Evolutionary conservation across 768 basidiomycete genomes (phyloP).

Genomic region (Dentipellis fragilis): DNA sequence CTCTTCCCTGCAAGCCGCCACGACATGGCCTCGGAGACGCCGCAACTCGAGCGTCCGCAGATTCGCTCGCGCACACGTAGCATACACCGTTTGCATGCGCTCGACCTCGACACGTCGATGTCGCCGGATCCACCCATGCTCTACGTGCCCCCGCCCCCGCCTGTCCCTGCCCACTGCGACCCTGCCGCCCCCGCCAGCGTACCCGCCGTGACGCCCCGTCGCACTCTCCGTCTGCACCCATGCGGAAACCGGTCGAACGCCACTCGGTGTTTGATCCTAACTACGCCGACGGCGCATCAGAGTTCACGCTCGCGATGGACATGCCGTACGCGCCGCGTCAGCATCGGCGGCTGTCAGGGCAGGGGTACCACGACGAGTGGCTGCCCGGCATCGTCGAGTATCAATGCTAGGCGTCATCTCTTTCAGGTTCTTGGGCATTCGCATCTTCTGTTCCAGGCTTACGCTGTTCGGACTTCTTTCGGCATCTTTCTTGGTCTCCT

Average conservation of each 20-base stretch:
- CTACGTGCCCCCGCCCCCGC: conserved; percentile 8
- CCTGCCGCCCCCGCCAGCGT: background rate
- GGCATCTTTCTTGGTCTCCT: background rate
- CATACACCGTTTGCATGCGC: conserved; percentile 12
- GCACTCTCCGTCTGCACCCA: background rate
- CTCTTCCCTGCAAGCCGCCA: conserved; percentile 7
- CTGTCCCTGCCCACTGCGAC: background rate
- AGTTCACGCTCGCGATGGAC: conserved; percentile 19
- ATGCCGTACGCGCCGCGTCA: conserved; percentile 4
- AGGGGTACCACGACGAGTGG: conserved; percentile 7
- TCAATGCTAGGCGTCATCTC: background rate
- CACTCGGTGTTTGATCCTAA: background rate
- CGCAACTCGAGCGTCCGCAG: conserved; percentile 5
- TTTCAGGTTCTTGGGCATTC: background rate
- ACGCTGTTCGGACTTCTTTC: no score
- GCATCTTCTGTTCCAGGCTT: background rate
- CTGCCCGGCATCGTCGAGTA: conserved; percentile 11
- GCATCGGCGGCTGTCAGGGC: background rate
- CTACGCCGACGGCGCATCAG: conserved; percentile 12
- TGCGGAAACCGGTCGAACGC: no score
- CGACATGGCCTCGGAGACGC: conserved; percentile 1
- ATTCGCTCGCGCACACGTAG: conserved; percentile 18
- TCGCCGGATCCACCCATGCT: conserved; percentile 6
- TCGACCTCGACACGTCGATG: background rate
- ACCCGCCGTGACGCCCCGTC: conserved; percentile 5